A percentile compares a stretch with the other conserved stretches of the same genome.
These are phyloP conservation scores for Leishmania guyanensis DNA, from an alignment of 208 protist species.

Conservation along the genomic window DNA sequence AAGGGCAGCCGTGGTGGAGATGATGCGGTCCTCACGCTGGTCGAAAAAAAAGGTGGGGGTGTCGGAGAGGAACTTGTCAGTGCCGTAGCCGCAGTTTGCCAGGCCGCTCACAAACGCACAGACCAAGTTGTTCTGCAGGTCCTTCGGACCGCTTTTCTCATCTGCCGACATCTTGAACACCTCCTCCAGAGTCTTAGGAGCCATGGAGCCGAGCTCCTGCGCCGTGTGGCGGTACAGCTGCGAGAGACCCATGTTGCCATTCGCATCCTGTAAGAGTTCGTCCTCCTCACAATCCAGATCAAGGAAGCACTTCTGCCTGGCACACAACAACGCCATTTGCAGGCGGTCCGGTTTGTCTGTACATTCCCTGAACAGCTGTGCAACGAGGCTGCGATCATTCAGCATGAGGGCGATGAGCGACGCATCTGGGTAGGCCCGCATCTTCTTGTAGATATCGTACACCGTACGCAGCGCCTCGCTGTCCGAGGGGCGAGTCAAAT, in stretches of 20 bases:
- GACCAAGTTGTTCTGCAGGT: constrained; percentile 96
- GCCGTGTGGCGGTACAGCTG: constrained; percentile 95
- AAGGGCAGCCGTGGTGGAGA: constrained; percentile 96
- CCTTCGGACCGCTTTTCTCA: constrained; percentile 43
- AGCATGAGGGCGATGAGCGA: constrained; percentile 90
- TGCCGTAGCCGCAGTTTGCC: constrained; percentile 95
- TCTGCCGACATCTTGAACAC: constrained; percentile 95
- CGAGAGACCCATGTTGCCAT: constrained; percentile 96
- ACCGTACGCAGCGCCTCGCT: constrained; percentile 88
- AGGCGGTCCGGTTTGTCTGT: constrained; percentile 55
- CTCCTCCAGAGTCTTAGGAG: constrained; percentile 97
- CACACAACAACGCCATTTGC: constrained; percentile 96
- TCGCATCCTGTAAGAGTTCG: constrained; percentile 87
- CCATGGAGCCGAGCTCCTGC: constrained; percentile 95
- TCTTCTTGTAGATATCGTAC: constrained; percentile 93
- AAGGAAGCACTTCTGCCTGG: constrained; percentile 84
- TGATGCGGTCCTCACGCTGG: constrained; percentile 96
- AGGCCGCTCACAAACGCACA: constrained; percentile 97
- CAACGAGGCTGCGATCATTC: constrained; percentile 77
- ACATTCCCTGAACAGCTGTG: constrained; percentile 83
- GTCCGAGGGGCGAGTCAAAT: constrained; percentile 96
- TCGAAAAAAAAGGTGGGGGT: constrained; percentile 94
- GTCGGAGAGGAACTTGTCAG: constrained; percentile 96
- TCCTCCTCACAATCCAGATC: constrained; percentile 90
- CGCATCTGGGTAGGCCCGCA: constrained; percentile 91